Conservation (phyloP, 495 filamentous ascomycete species). For the Cercophora sp. region DNA sequence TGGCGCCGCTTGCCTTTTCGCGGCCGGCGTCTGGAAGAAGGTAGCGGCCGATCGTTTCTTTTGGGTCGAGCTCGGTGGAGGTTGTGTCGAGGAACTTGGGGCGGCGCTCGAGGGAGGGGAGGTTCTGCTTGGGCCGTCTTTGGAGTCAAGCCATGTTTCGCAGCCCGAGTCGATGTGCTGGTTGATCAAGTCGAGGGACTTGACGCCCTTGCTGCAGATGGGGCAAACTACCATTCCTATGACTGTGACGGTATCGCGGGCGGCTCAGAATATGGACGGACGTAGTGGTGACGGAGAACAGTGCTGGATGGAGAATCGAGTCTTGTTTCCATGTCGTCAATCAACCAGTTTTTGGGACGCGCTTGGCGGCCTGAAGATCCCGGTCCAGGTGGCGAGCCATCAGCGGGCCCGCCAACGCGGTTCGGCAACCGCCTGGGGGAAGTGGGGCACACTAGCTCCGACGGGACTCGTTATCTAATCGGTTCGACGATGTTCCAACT, state of each 20-base stretch:
- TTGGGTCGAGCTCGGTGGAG: constrained; percentile 8
- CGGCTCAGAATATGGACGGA: no score
- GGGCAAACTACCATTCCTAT: constrained; percentile 67
- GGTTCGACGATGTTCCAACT: no score
- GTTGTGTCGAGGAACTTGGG: not conserved
- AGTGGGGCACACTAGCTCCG: no score
- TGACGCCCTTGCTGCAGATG: constrained; percentile 75
- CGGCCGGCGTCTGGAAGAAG: constrained; percentile 75
- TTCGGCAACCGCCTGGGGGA: no score
- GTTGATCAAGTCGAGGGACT: constrained; percentile 70
- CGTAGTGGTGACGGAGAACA: no score
- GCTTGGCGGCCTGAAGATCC: no score
- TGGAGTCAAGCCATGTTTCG: constrained; percentile 48
- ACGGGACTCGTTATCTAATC: no score
- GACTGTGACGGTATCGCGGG: not conserved
- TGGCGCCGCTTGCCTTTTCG: constrained; percentile 45
- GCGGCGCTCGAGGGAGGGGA: not conserved
- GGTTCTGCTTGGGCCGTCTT: not conserved
- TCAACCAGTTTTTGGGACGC: no score
- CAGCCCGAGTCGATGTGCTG: constrained; percentile 86
- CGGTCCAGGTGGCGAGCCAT: no score
- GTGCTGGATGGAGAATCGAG: no score
- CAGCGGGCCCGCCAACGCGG: no score
- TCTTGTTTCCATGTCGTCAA: no score
- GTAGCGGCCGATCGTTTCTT: constrained; percentile 47